phyloP scores from a whole-genome alignment of 2,329 filamentous ascomycete species.

The Lecanicillium sp. region DNA sequence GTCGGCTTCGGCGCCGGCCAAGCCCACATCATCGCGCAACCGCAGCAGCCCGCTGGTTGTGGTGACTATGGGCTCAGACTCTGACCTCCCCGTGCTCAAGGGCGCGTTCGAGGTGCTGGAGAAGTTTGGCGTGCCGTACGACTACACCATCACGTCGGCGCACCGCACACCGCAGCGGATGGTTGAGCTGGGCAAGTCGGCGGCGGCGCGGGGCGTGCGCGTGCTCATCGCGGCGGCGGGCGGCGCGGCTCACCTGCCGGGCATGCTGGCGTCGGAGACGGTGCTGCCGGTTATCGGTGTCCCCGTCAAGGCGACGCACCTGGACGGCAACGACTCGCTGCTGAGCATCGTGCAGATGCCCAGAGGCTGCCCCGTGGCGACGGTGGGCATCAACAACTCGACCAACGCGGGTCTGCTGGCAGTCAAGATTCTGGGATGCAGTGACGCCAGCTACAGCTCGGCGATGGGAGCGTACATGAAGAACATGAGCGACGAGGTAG shows the following conservation, averaged over 20 bases:
- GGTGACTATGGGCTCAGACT: conserved; percentile 81
- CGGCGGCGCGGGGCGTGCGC: conserved; percentile 59
- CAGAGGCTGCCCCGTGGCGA: conserved; percentile 64
- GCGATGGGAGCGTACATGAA: conserved; percentile 56
- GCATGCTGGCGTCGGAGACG: conserved; percentile 69
- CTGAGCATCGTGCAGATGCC: conserved; percentile 76
- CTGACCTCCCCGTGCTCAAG: conserved; percentile 63
- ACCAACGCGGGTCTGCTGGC: conserved; percentile 72
- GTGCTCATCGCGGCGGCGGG: conserved; percentile 73
- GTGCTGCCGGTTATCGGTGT: conserved; percentile 71
- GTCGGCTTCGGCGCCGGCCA: conserved; percentile 12
- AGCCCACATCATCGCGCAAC: conserved; percentile 21
- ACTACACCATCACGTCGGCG: conserved; percentile 71
- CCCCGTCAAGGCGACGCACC: conserved; percentile 65
- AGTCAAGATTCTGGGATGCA: conserved; percentile 57
- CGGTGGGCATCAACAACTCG: conserved; percentile 74
- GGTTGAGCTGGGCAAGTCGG: conserved; percentile 58
- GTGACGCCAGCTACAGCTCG: conserved; percentile 47
- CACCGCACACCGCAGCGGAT: conserved; percentile 69
- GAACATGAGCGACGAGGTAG: conserved; percentile 57
- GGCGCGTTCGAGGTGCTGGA: conserved; percentile 61
- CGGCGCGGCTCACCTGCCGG: conserved; percentile 66
- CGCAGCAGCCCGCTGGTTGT: conserved; percentile 54
- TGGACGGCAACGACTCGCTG: conserved; percentile 67
- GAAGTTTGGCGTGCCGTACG: conserved; percentile 66